Evolutionary conservation across 495 filamentous ascomycete species (phyloP).

Genomic region (Cudoniella acicularis): DNA sequence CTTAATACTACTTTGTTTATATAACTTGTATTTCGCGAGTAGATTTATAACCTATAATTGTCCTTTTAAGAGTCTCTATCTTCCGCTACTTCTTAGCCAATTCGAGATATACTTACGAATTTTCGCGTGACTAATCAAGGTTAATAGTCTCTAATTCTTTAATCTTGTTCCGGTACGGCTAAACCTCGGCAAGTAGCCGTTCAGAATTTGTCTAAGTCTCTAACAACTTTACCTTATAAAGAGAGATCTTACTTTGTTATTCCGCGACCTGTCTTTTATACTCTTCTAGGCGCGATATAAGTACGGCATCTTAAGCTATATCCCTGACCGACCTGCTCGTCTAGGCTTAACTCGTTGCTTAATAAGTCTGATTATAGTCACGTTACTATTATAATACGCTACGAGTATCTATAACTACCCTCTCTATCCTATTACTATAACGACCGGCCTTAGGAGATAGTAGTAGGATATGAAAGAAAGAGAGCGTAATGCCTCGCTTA

Average conservation of each 20-base stretch:
- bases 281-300: constrained; percentile 7
- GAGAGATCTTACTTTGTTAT: constrained; percentile 14
- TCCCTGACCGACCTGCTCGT: constrained; percentile 10
- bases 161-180: constrained; percentile 9
- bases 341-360: constrained; percentile 5
- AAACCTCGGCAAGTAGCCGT: constrained; percentile 10
- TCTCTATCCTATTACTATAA: constrained; percentile 8
- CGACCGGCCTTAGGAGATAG: constrained; percentile 6
- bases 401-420: constrained; percentile 1
- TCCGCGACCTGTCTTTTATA: constrained; percentile 10
- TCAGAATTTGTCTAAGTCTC: constrained; percentile 10
- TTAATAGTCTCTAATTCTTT: constrained; percentile 10
- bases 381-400: neutral
- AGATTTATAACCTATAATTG: constrained; percentile 7
- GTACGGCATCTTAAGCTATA: constrained; percentile 7
- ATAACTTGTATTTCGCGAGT: constrained; percentile 12
- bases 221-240: constrained; percentile 10
- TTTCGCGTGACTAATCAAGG: neutral
- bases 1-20: constrained; percentile 16
- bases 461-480: constrained; percentile 3
- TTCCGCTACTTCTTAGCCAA: constrained; percentile 9
- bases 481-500: constrained; percentile 1
- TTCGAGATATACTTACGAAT: constrained; percentile 5
- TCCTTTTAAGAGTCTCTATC: constrained; percentile 11
- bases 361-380: constrained; percentile 1